A percentile compares a stretch with the other conserved stretches of the same genome.
Conservation (phyloP, 2,329 filamentous ascomycete genomes). For the Pseudopithomyces maydicus region DNA sequence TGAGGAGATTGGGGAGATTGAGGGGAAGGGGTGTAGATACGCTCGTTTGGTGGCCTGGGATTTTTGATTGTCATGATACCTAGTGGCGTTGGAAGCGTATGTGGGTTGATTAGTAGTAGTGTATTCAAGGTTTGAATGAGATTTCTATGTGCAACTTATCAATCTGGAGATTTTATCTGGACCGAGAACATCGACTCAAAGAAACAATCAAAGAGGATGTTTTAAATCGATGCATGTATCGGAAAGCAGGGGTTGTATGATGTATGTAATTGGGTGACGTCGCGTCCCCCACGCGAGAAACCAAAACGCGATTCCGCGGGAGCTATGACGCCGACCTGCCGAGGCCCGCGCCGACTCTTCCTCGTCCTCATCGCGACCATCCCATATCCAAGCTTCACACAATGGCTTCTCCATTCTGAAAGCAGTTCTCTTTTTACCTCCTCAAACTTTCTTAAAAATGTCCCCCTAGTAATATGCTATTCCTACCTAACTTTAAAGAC, state of each 20-base stretch:
- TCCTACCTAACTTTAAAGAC: neutral
- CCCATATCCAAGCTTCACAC: neutral
- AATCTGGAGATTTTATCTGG: too few relatives aligned
- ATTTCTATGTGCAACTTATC: too few relatives aligned
- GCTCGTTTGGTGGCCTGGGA: neutral
- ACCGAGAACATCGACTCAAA: neutral
- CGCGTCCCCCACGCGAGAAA: slow-evolving; percentile 1
- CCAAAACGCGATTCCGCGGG: neutral
- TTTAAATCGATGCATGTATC: neutral
- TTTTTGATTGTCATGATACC: slow-evolving; percentile 1
- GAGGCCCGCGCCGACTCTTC: neutral
- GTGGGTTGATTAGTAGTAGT: neutral
- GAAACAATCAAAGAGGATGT: neutral
- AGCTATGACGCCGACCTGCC: neutral
- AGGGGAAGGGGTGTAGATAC: neutral
- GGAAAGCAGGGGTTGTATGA: neutral
- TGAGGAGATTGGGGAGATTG: neutral
- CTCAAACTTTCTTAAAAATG: neutral
- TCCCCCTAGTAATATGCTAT: neutral
- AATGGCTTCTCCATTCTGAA: neutral
- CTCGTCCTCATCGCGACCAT: neutral
- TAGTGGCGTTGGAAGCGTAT: neutral
- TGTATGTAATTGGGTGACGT: neutral
- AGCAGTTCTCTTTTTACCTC: too few relatives aligned
- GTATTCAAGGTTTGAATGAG: neutral